phyloP scores from a whole-genome alignment of 495 filamentous ascomycete species.

The Aspergillus diversus region DNA sequence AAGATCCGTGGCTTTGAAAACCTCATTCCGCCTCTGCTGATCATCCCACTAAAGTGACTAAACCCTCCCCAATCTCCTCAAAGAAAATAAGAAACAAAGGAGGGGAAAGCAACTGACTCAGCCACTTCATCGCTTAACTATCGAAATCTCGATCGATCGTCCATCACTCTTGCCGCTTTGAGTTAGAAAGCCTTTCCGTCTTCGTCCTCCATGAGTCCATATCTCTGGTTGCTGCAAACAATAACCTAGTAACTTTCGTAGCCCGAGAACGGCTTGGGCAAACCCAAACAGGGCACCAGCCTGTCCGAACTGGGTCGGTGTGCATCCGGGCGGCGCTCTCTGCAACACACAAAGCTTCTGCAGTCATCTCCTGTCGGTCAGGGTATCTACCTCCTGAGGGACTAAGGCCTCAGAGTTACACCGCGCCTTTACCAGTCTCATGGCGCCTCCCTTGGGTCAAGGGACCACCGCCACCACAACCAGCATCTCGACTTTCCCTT shows the following conservation, averaged over 20 bases:
- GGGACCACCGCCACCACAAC: not conserved
- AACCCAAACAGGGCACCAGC: not conserved
- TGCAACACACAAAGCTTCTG: slow-evolving; percentile 14
- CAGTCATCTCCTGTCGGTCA: slow-evolving; percentile 22
- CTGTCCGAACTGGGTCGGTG: slow-evolving; percentile 21
- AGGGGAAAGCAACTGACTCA: slow-evolving; percentile 3
- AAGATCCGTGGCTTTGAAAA: slow-evolving; percentile 1
- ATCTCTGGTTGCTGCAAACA: slow-evolving; percentile 18
- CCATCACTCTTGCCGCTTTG: not conserved
- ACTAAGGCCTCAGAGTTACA: slow-evolving; percentile 17
- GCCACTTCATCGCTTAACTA: slow-evolving; percentile 4
- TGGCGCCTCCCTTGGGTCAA: slow-evolving; percentile 17
- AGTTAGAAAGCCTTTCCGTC: slow-evolving; percentile 12
- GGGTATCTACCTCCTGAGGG: not conserved
- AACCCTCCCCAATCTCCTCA: slow-evolving; percentile 1
- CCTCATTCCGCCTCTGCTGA: slow-evolving; percentile 7
- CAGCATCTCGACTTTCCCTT: slow-evolving; percentile 48
- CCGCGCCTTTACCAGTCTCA: slow-evolving; percentile 31
- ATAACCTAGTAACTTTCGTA: slow-evolving; percentile 8
- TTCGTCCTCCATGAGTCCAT: slow-evolving; percentile 8
- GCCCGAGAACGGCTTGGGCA: slow-evolving; percentile 16
- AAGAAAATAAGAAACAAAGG: not conserved
- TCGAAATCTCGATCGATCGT: slow-evolving; percentile 10
- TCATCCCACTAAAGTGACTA: slow-evolving; percentile 12
- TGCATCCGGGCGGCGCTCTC: slow-evolving; percentile 8